phyloP scores from a whole-genome alignment of 1,284 basidiomycete species.

The Fistulinella staudtii region DNA sequence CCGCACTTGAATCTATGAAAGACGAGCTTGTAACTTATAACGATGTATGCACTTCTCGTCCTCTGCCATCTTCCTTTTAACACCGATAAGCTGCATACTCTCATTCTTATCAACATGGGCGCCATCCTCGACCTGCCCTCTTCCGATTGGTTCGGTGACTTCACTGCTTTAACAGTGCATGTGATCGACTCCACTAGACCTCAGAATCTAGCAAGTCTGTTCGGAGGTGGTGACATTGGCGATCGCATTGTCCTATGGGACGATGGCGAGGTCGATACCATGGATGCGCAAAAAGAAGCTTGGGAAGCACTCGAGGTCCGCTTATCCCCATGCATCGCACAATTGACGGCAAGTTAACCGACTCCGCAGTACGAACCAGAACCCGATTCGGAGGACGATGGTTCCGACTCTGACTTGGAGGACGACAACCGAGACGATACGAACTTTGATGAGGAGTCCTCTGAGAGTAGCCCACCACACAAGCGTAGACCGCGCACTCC shows the following conservation, averaged over 20 bases:
- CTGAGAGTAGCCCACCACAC: slow-evolving; percentile 38
- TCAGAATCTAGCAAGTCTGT: slow-evolving; percentile 87
- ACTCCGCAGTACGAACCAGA: slow-evolving; percentile 63
- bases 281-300: slow-evolving; percentile 64
- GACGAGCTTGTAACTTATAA: slow-evolving; percentile 65
- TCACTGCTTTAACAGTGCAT: slow-evolving; percentile 68
- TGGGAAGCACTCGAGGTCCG: slow-evolving; percentile 77
- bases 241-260: slow-evolving; percentile 86
- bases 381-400: slow-evolving; percentile 63
- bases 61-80: slow-evolving; percentile 4
- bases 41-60: slow-evolving; percentile 54
- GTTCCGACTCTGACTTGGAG: slow-evolving; percentile 46
- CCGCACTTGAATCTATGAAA: slow-evolving; percentile 63
- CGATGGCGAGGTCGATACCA: slow-evolving; percentile 71
- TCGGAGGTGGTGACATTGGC: slow-evolving; percentile 66
- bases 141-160: slow-evolving; percentile 71
- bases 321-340: slow-evolving; percentile 21
- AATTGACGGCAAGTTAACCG: not conserved
- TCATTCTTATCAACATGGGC: slow-evolving; percentile 93
- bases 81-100: slow-evolving; percentile 71
- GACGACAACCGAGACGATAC: slow-evolving; percentile 40
- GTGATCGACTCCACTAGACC: slow-evolving; percentile 94
- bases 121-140: slow-evolving; percentile 81
- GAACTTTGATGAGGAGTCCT: slow-evolving; percentile 44
- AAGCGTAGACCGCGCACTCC: slow-evolving; percentile 57